Percentiles rank a stretch among this genome's conserved stretches.
Conservation (phyloP, 768 basidiomycete genomes). For the Xanthoconium stramineum region DNA sequence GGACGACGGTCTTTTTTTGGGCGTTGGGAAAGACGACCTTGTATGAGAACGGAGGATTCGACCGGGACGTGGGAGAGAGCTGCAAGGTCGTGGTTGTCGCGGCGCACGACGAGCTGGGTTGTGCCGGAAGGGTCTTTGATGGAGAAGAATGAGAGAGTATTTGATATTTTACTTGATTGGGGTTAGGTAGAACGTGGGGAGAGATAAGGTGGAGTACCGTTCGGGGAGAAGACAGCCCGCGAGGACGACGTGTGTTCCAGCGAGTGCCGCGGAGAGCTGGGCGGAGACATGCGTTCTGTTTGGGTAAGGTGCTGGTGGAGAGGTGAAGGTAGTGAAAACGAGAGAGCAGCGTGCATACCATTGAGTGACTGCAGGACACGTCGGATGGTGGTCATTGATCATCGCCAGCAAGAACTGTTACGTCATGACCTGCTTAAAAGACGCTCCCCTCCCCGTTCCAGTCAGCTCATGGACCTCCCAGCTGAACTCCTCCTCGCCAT, state of each 20-base stretch:
- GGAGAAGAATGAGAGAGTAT: constrained; percentile 78
- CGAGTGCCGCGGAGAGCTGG: constrained; percentile 48
- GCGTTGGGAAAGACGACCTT: constrained; percentile 67
- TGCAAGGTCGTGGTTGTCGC: constrained; percentile 33
- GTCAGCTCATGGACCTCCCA: constrained; percentile 41
- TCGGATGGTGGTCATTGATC: not conserved
- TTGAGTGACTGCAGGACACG: not conserved
- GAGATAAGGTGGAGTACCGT: constrained; percentile 46
- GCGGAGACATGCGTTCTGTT: constrained; percentile 63
- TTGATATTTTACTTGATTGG: constrained; percentile 58
- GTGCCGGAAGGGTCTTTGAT: constrained; percentile 76
- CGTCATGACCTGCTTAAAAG: not conserved
- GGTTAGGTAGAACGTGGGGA: constrained; percentile 35
- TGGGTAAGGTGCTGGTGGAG: constrained; percentile 51
- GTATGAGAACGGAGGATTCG: constrained; percentile 74
- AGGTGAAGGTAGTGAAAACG: too few relatives aligned
- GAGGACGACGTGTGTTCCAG: constrained; percentile 61
- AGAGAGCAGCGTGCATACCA: not conserved
- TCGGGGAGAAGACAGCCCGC: constrained; percentile 81
- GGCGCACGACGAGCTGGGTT: constrained; percentile 73
- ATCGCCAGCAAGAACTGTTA: not conserved
- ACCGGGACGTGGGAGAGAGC: constrained; percentile 61
- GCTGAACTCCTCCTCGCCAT: constrained; percentile 60
- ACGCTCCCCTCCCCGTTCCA: too few relatives aligned
- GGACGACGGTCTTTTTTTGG: constrained; percentile 60